phyloP scores from a whole-genome alignment of 495 filamentous ascomycete species.

The Lentithecium fluviatile region DNA sequence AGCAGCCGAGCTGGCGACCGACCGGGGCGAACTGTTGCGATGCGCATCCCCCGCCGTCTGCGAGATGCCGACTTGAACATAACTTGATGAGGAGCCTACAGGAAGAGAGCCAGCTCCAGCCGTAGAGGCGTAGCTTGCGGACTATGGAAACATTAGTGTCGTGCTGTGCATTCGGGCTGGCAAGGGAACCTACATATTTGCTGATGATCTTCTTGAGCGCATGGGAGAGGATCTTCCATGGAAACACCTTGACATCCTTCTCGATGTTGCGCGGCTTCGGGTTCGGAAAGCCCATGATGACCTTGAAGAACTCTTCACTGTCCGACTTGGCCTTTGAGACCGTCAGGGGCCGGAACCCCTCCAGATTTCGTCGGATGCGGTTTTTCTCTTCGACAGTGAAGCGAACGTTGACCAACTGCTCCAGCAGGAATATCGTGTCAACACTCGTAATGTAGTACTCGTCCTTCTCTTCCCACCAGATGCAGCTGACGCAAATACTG shows the following conservation, averaged over 20 bases:
- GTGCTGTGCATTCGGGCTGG: background rate
- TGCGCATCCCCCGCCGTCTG: slow-evolving; percentile 12
- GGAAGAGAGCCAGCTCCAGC: slow-evolving; percentile 44
- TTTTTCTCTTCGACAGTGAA: slow-evolving; percentile 98
- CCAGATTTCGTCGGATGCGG: slow-evolving; percentile 89
- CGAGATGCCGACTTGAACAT: slow-evolving; percentile 22
- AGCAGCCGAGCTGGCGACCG: slow-evolving; percentile 26
- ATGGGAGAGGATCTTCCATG: slow-evolving; percentile 78
- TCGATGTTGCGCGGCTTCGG: slow-evolving; percentile 97
- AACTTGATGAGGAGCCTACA: slow-evolving; percentile 20
- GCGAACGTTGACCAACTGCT: slow-evolving; percentile 75
- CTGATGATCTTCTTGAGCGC: slow-evolving; percentile 96
- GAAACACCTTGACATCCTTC: slow-evolving; percentile 98
- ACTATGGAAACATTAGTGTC: slow-evolving; percentile 26
- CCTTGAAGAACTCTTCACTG: slow-evolving; percentile 94
- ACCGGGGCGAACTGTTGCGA: slow-evolving; percentile 32
- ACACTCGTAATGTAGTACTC: slow-evolving; percentile 94
- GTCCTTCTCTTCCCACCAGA: slow-evolving; percentile 80
- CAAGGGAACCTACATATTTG: slow-evolving; percentile 77
- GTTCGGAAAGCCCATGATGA: slow-evolving; percentile 95
- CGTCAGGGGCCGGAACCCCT: slow-evolving; percentile 84
- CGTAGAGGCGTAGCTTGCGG: slow-evolving; percentile 46
- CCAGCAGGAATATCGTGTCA: slow-evolving; percentile 89
- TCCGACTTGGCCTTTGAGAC: slow-evolving; percentile 89
- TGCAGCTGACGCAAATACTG: slow-evolving; percentile 48